phyloP scores from a whole-genome alignment of 371 early-diverging fungal genomes.

The Basidiobolus meristosporus region DNA sequence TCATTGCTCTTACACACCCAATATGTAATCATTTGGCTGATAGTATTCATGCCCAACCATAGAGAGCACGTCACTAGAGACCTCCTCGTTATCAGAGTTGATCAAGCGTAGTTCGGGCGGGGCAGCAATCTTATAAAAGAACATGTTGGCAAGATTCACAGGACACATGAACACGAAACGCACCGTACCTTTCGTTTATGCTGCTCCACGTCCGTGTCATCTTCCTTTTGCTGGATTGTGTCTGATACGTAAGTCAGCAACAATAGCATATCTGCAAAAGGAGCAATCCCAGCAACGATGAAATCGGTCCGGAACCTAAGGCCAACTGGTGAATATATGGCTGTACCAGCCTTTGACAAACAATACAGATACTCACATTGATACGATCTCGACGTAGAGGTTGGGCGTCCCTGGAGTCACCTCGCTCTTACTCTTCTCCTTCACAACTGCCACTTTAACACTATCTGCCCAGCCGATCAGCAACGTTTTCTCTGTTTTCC shows the following conservation, averaged over 20 bases:
- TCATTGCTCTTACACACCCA: conserved; percentile 14
- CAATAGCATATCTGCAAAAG: conserved; percentile 50
- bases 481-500: conserved; percentile 58
- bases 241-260: conserved; percentile 50
- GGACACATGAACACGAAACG: too few relatives aligned
- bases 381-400: conserved; percentile 55
- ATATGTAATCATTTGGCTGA: conserved; percentile 80
- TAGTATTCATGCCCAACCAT: conserved; percentile 65
- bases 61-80: conserved; percentile 69
- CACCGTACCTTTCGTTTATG: conserved; percentile 1
- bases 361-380: conserved; percentile 21
- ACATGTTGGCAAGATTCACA: not conserved
- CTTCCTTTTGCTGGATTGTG: conserved; percentile 7
- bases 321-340: not conserved
- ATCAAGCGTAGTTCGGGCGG: conserved; percentile 85
- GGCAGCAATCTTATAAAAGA: conserved; percentile 16
- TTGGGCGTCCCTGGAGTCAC: not conserved
- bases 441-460: conserved; percentile 65
- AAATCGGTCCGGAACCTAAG: conserved; percentile 65
- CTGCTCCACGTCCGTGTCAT: conserved; percentile 6
- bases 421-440: conserved; percentile 9
- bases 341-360: not conserved
- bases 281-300: conserved; percentile 74
- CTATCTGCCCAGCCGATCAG: conserved; percentile 87
- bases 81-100: conserved; percentile 50